A percentile compares a stretch with the other conserved stretches of the same genome.
Conservation (phyloP, 2,329 filamentous ascomycete species). For the Arthrobotrys sinensis region DNA sequence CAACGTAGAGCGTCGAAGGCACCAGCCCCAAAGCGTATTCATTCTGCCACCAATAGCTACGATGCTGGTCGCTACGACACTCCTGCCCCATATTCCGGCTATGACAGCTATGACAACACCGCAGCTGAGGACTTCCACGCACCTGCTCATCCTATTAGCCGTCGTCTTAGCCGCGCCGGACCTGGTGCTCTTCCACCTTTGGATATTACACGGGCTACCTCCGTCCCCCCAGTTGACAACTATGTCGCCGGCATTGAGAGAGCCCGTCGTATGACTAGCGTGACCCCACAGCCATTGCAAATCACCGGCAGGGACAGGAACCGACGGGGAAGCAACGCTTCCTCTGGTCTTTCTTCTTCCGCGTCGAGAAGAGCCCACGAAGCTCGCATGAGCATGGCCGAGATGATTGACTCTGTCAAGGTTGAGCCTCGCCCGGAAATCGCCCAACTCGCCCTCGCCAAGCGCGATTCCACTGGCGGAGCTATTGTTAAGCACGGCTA, state of each 20-base stretch:
- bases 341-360: conserved; percentile 61
- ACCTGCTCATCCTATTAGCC: conserved; percentile 61
- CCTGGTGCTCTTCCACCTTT: conserved; percentile 61
- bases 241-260: conserved; percentile 59
- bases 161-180: conserved; percentile 61
- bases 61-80: conserved; percentile 60
- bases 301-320: conserved; percentile 60
- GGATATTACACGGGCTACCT: conserved; percentile 62
- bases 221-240: conserved; percentile 62
- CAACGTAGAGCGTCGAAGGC: conserved; percentile 43
- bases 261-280: conserved; percentile 61
- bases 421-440: conserved; percentile 54
- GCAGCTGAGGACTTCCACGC: conserved; percentile 59
- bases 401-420: conserved; percentile 61
- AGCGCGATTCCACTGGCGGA: conserved; percentile 58
- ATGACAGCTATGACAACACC: conserved; percentile 61
- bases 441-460: conserved; percentile 44
- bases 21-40: conserved; percentile 50
- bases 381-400: conserved; percentile 58
- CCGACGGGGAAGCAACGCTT: conserved; percentile 62
- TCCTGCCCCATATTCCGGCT: conserved; percentile 56
- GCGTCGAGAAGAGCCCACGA: conserved; percentile 62
- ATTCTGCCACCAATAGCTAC: conserved; percentile 52
- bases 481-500: conserved; percentile 48
- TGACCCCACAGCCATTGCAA: conserved; percentile 60